Base-by-base conservation (phyloP, 805 yeast genomes). In the Kodamaea kakaduensis region DNA sequence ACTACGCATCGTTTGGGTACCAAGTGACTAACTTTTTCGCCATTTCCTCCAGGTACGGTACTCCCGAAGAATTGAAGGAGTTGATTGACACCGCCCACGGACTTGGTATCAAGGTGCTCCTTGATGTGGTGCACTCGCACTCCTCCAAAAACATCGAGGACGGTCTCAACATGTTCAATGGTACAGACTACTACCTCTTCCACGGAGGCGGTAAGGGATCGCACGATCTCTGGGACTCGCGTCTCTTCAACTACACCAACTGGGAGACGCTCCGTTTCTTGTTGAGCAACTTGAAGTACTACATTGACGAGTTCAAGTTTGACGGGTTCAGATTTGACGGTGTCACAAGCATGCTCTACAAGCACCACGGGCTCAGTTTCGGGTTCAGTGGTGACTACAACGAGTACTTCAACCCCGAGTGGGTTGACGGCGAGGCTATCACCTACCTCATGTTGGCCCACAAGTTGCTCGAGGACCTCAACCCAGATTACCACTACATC, bases 271-370 rank as follows among this genome's bases (percentile, higher is more conserved):
- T 89, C 46, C 69, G 97, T 48, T 90, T 93, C 54, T 61, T 90
- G 42, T 69, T 90, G 38, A 77, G 93, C 10, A 93, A 90, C 59
- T 69, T 90, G 53, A 83, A 88, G 38, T 90, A 75, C 57, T 93
- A 78, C 59, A 62, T 88, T 32, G 94, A 88, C 36, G 86, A 78
- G 43, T 90, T 78, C 59, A 71, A 77, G 38, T 90, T 90, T 58
- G 98, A 90, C 52, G 98, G 98, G 4, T 90, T 89, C 64, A 71
- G 98, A 52, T 90, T 90, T 48, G 98, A 90, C 58, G 98, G 98
- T 44, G 96, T 90, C 33, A 90, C 97, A 16, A 77, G 87, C 36
- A 89, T 90, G 96, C 66, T 90, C 21, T 90, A 90, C 56, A 56
- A 73, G 29, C 97, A 90, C 56, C 98, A 90, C 58, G 98, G 98